Base-by-base conservation (phyloP, 495 filamentous ascomycete genomes). In the Tuber brumale region DNA sequence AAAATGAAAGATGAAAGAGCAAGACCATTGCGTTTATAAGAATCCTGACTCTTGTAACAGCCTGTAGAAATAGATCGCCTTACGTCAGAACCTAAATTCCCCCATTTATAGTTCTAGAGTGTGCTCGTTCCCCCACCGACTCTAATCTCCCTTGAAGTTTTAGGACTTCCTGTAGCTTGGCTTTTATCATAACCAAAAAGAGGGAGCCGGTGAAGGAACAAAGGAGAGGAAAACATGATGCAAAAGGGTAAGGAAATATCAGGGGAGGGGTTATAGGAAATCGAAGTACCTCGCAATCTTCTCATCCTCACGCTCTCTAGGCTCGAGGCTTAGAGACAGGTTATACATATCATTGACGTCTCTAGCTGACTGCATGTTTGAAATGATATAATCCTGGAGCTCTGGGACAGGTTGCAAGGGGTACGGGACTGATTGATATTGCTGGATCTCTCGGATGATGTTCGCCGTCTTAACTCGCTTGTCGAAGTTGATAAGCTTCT, bases 311-410 rank as follows among this genome's bases (percentile, higher is more conserved):
- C 95, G 88, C 85, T 98, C 95, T 80, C 96, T 88, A 70, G 96
- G 95, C 84, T 99, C 95, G 72, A 99, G 91, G 77, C 89, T 87
- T 86, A 98, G 87, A 83, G 93, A 97, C 86, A 92, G 92, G 82
- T 98, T 93, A 85, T 97, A 99, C 96, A 98, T 97, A 87, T 98
- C 94, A 84, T 97, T 94, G 76, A 99, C 95, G 83, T 98, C 96
- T 69, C 92, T 92, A 2, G 95, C 95, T 16, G 89, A 89, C 85
- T 95, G 91, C 89, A 99, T 95, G 84, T 97, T 97, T 82, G 90
- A 92, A 75, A 97, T 87, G 75, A 99, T 97, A 85, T 97, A 98
- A 79, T 98, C 94, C 84, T 98, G 96, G 79, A 99, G 88, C 84
- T 98, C 95, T 23, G 90, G 88, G 14, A 99, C 94, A 0, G 94